These are phyloP conservation scores for Bathelium albidoporum DNA, from an alignment of 495 filamentous ascomycete genomes.

Conservation along the genomic window DNA sequence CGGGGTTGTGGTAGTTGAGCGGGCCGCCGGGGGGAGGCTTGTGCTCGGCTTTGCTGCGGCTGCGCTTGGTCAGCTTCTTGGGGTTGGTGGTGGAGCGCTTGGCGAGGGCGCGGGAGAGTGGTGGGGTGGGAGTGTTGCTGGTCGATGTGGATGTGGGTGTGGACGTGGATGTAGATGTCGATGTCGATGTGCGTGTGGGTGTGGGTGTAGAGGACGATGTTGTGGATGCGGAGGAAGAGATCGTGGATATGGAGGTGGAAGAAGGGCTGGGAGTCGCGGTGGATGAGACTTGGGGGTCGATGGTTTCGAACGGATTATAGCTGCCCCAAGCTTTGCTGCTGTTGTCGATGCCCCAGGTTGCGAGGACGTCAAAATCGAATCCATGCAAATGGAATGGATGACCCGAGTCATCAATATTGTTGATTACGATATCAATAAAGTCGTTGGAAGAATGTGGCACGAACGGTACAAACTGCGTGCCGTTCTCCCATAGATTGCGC, in stretches of 20 bases:
- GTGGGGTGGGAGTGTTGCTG: background rate
- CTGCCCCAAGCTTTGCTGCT: slow-evolving; percentile 12
- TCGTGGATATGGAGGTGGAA: too few species aligned
- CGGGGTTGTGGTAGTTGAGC: slow-evolving; percentile 18
- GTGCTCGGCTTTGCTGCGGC: background rate
- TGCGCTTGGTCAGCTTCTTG: background rate
- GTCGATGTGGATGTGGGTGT: background rate
- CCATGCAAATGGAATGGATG: slow-evolving; percentile 44
- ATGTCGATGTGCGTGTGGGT: too few species aligned
- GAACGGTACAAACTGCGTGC: slow-evolving; percentile 20
- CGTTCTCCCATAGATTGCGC: slow-evolving; percentile 13
- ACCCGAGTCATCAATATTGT: slow-evolving; percentile 41
- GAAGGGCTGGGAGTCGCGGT: too few species aligned
- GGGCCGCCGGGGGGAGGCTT: slow-evolving; percentile 10
- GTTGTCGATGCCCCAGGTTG: slow-evolving; percentile 2
- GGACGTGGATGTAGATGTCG: background rate
- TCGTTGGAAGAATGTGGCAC: slow-evolving; percentile 18
- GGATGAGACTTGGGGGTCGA: background rate
- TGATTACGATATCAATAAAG: slow-evolving; percentile 43
- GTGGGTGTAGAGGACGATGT: too few species aligned
- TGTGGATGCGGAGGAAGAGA: too few species aligned
- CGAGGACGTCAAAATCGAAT: slow-evolving; percentile 22
- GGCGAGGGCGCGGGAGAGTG: background rate
- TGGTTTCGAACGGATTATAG: slow-evolving; percentile 24
- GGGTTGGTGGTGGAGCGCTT: too few species aligned